A percentile compares a stretch with the other conserved stretches of the same genome.
phyloP scores from a whole-genome alignment of 2,329 filamentous ascomycete species.

The Ophiostoma australiae region DNA sequence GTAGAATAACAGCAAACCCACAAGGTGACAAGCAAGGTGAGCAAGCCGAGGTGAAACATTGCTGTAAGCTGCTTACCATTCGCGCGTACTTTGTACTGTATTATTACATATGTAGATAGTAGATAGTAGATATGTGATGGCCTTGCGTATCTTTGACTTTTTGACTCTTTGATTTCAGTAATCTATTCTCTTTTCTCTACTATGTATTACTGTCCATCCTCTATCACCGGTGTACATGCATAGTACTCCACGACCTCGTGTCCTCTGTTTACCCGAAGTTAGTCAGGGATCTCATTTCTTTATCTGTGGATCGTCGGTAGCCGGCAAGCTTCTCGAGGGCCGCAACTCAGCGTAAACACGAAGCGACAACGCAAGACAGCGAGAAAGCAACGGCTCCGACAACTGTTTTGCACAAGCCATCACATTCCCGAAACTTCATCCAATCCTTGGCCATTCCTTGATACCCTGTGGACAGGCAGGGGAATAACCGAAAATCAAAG shows the following conservation, averaged over 20 bases:
- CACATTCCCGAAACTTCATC: background rate
- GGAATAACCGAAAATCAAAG: background rate
- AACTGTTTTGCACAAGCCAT: background rate
- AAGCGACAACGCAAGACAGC: background rate
- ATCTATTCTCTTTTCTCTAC: background rate
- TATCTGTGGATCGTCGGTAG: conserved; percentile 2
- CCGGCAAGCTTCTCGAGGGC: background rate
- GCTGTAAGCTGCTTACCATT: background rate
- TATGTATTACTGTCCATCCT: background rate
- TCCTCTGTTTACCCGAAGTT: background rate
- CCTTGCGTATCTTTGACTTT: background rate
- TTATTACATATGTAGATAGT: too few species aligned
- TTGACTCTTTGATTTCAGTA: too few species aligned
- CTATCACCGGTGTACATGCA: background rate
- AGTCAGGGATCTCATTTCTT: background rate
- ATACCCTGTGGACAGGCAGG: background rate
- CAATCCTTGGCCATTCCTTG: background rate
- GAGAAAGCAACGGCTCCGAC: background rate
- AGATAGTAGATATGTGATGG: background rate
- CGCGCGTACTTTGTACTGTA: background rate
- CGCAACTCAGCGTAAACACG: too few species aligned
- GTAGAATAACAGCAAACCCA: background rate
- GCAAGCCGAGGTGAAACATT: background rate
- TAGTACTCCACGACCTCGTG: background rate
- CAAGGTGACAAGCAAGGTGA: background rate